Base-by-base conservation (phyloP, 106 monocot genomes). In the Allium sativum region DNA sequence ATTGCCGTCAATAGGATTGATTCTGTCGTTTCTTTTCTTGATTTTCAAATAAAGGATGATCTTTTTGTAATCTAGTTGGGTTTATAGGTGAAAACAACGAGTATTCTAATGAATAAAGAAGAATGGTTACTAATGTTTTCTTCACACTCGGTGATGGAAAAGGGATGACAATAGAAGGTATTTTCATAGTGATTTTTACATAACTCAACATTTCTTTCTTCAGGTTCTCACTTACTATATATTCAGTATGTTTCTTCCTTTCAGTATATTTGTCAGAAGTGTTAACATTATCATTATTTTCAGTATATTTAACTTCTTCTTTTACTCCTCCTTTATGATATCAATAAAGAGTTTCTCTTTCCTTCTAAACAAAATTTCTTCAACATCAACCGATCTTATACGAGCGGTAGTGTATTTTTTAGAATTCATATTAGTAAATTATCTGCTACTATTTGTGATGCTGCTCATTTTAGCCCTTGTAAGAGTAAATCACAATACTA, bases 321-420 rank as follows among this genome's bases (percentile, higher is more conserved):
- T 10, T 18, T 20, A 16, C 7, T 3, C 42, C 21, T 52, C 40
- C 43, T 21, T 60, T 75, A 45, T 76, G 72, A 48, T 40, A 43
- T 73, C 72, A 52, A 66, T 45, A 42, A 12, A 45, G 12, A 53
- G 47, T 69, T 83, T 84, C 61, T 78, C 85, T 53, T 77, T 83
- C 65, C 96, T 82, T 71, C 79, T 82, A 47, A 56, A 66, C 82
- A 98, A 78, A 43, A 92, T 76, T 15, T 98, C 78, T 45, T 88
- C 82, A 74, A 82, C 71, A 65, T 82, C 80, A 43, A 92, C 48
- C 69, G 96, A 80, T 43, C 96, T 82, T 60, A 88, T 92, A 12
- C 96, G 68, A 61, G 96, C 96, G 67, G 92, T 45, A 41, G 96
- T 88, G 22, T 82, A 82, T 72, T 82, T 84, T 65, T 65, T 69